Evolutionary conservation across 768 basidiomycete species (phyloP).

Genomic region (Tubosaeta sp.): DNA sequence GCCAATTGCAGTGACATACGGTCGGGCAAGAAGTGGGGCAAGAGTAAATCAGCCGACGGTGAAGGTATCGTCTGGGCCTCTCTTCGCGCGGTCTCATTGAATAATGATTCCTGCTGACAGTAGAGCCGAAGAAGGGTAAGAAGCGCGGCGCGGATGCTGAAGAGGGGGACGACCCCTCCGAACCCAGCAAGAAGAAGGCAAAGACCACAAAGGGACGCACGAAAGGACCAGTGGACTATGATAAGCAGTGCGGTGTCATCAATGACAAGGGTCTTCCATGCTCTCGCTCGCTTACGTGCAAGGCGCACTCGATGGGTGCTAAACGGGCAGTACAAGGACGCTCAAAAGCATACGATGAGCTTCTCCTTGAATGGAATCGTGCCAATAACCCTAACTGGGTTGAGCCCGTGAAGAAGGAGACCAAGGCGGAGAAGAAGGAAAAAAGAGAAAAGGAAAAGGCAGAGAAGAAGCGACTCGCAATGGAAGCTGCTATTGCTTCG

Average conservation of each 20-base stretch:
- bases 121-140: constrained; percentile 53
- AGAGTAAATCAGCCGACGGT: constrained; percentile 48
- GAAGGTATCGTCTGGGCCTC: constrained; percentile 36
- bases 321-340: constrained; percentile 91
- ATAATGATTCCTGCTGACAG: constrained; percentile 9
- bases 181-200: constrained; percentile 76
- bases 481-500: constrained; percentile 63
- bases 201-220: constrained; percentile 75
- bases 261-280: constrained; percentile 93
- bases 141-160: constrained; percentile 82
- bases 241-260: constrained; percentile 94
- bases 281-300: constrained; percentile 94
- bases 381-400: constrained; percentile 85
- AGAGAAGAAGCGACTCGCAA: constrained; percentile 73
- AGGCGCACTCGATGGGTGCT: constrained; percentile 95
- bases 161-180: constrained; percentile 56
- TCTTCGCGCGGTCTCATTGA: neutral
- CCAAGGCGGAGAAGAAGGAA: constrained; percentile 84
- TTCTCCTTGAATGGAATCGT: constrained; percentile 89
- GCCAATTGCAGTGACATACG: constrained; percentile 62
- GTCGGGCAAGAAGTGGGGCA: constrained; percentile 48
- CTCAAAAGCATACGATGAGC: constrained; percentile 76
- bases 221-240: constrained; percentile 85
- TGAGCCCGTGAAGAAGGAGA: constrained; percentile 82
- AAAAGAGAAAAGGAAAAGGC: constrained; percentile 76